phyloP scores from a whole-genome alignment of 257 asterid genomes.

The Solanum lignicaule region DNA sequence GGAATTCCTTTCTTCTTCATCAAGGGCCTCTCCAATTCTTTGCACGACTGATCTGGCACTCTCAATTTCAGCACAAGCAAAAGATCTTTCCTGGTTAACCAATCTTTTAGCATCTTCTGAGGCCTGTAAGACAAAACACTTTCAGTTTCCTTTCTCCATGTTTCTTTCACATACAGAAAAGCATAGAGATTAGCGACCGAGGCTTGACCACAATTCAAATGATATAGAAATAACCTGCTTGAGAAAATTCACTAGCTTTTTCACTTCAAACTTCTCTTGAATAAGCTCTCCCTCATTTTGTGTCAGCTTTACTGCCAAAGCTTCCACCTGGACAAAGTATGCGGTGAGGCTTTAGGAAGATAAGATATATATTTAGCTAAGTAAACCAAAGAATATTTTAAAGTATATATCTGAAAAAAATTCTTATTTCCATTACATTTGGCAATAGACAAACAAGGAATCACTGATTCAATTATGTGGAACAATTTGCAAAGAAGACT shows the following conservation, averaged over 20 bases:
- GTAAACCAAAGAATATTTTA: not conserved
- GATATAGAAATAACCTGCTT: slow-evolving; percentile 53
- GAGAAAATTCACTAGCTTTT: slow-evolving; percentile 80
- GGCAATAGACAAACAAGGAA: not conserved
- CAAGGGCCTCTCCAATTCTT: slow-evolving; percentile 94
- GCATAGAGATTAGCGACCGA: not conserved
- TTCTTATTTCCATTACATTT: not conserved
- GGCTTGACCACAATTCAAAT: not conserved
- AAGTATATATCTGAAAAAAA: not conserved
- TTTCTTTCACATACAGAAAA: not conserved
- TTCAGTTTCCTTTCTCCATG: not conserved
- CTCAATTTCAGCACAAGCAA: slow-evolving; percentile 98
- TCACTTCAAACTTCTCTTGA: slow-evolving; percentile 96
- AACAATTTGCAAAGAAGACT: slow-evolving; percentile 8
- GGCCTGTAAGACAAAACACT: slow-evolving; percentile 38
- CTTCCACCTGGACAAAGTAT: slow-evolving; percentile 64
- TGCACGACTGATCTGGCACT: slow-evolving; percentile 95
- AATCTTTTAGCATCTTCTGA: slow-evolving; percentile 94
- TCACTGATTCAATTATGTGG: not conserved
- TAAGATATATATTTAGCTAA: not conserved
- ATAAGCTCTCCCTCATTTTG: slow-evolving; percentile 77
- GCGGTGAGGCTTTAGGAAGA: not conserved
- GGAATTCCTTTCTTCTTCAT: slow-evolving; percentile 69
- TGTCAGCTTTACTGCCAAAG: slow-evolving; percentile 86
- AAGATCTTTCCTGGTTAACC: slow-evolving; percentile 95